Conservation (phyloP, 129 eudicot species). For the Erigeron canadensis region DNA sequence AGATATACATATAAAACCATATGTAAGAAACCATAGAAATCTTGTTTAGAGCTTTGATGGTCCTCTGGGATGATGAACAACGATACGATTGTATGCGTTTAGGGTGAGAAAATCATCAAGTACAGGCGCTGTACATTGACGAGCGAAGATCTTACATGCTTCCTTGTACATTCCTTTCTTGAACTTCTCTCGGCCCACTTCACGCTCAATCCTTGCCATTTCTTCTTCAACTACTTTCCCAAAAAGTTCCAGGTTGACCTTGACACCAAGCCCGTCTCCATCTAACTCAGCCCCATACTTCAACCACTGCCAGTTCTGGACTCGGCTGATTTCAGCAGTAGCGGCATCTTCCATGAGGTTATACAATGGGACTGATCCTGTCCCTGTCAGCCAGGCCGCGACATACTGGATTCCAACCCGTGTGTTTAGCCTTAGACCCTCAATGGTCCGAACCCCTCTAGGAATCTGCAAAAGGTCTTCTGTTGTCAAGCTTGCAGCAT, state of each 20-base stretch:
- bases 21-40: not conserved
- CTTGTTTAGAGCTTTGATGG: constrained; percentile 57
- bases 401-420: constrained; percentile 89
- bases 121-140: constrained; percentile 53
- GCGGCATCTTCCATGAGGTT: constrained; percentile 99
- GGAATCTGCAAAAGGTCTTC: constrained; percentile 82
- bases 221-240: constrained; percentile 83
- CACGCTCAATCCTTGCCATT: constrained; percentile 73
- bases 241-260: constrained; percentile 58
- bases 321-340: constrained; percentile 92
- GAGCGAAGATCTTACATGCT: constrained; percentile 68
- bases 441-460: constrained; percentile 76
- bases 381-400: constrained; percentile 90
- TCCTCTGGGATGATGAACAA: constrained; percentile 63
- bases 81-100: constrained; percentile 72
- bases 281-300: constrained; percentile 68
- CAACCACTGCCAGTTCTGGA: constrained; percentile 97
- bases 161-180: constrained; percentile 82
- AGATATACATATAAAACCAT: constrained; percentile 4
- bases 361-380: constrained; percentile 88
- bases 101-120: constrained; percentile 84
- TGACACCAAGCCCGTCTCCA: constrained; percentile 74
- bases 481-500: constrained; percentile 56
- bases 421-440: constrained; percentile 86
- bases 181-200: constrained; percentile 66